phyloP scores from a whole-genome alignment of 2,329 filamentous ascomycete species.

The Ascomycota sp. region DNA sequence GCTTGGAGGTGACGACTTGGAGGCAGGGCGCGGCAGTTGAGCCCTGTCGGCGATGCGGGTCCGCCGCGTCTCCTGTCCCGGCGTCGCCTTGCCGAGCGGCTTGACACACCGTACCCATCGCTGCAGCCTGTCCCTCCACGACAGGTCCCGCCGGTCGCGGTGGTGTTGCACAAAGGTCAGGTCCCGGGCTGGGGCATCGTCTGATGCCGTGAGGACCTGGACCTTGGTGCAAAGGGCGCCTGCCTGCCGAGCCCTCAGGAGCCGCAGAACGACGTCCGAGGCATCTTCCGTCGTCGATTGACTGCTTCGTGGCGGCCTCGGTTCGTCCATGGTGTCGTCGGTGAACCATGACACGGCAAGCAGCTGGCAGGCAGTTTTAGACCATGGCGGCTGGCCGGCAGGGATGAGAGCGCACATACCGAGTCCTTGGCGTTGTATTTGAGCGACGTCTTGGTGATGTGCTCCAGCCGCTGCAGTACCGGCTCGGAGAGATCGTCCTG shows the following conservation, averaged over 20 bases:
- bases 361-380: slow-evolving; percentile 4
- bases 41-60: neutral
- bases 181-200: neutral
- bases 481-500: slow-evolving; percentile 3
- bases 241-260: slow-evolving; percentile 15
- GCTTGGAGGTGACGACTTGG: neutral
- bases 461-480: slow-evolving; percentile 11
- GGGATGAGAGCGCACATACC: slow-evolving; percentile 5
- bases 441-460: slow-evolving; percentile 14
- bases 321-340: slow-evolving; percentile 1
- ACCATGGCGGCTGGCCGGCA: neutral
- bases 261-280: slow-evolving; percentile 23
- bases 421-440: slow-evolving; percentile 3
- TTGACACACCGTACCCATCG: slow-evolving; percentile 11
- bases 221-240: slow-evolving; percentile 2
- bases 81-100: slow-evolving; percentile 3
- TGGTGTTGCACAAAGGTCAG: slow-evolving; percentile 7
- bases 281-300: slow-evolving; percentile 14
- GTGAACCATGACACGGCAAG: slow-evolving; percentile 23
- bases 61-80: too few species aligned
- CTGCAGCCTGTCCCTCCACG: slow-evolving; percentile 14
- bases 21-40: neutral
- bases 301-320: slow-evolving; percentile 1
- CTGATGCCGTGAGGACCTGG: slow-evolving; percentile 5
- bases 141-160: slow-evolving; percentile 12